Evolutionary conservation across 345 rosid genomes (phyloP), one percentile per base, ranked within the genome.

Genomic region (Eucalyptus polybractea): DNA sequence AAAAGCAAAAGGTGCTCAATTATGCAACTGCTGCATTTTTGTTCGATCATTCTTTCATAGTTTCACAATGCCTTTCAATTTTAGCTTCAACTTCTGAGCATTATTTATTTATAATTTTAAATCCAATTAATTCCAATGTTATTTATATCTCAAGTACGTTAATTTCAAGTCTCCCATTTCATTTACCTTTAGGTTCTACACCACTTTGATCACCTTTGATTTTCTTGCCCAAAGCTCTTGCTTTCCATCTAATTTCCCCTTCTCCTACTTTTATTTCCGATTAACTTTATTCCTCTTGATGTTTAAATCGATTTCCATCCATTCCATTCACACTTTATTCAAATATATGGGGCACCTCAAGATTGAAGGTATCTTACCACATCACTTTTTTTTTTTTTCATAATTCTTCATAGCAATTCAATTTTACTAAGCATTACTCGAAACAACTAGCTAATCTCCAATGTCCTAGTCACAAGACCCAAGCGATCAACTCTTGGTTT

Each of bases 161-260:
- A 96, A 94, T 93, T 94, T 95, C 89, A 88, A 96, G 22, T 94
- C 96, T 50, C 80, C 89, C 40, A 56, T 86, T 86, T 65, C 90
- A 49, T 86, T 69, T 50, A 15, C 33, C 65, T 58, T 24, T 58
- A 22, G 29, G 11, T 58, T 58, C 1, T 58, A 4, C 6, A 58
- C 6, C 65, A 58, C 27, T 58, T 58, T 24, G 65, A 58, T 58
- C 65, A 29, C 33, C 72, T 62, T 29, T 62, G 7, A 0, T 62
- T 29, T 62, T 62, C 72, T 62, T 62, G 72, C 72, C 69, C 19
- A 29, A 29, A 29, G 37, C 72, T 13, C 72, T 62, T 13, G 33
- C n/a, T 62, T 62, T 62, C 17, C 8, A 29, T 62, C 13, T 62
- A 62, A 62, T 62, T 13, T 62, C 33, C 33, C 17, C 16, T 8